Base-by-base conservation (phyloP, 257 asterid genomes). In the Schizonepeta tenuifolia region DNA sequence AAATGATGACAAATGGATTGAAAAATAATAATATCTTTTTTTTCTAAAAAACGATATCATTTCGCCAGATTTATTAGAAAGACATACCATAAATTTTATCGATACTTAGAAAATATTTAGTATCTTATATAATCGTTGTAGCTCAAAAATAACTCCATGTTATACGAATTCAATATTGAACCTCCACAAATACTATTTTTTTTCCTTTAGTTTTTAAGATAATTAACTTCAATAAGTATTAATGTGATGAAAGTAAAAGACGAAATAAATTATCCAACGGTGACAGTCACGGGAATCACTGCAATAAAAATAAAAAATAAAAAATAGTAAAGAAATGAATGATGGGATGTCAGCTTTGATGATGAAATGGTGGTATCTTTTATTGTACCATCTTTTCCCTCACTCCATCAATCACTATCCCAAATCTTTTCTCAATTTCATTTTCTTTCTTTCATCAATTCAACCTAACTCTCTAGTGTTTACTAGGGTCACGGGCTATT, bases 271-370 rank as follows among this genome's bases (percentile, higher is more conserved):
- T 6, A 6, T 50, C 56, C 56, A 50, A 3, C 9, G 79, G 71
- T 72, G 28, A 55, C 38, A 47, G 81, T 83, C 92, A 89, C 92
- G 92, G 82, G 95, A 75, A 74, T 79, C 78, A 60, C 78, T 59
- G 79, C 77, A 28, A 40, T 36, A 7, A 50, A n/a, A 50, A 0
- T 49, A 49, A 14, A 47, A 47, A n/a, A n/a, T n/a, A n/a, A n/a
- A 24, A 62, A 72, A 61, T 17, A 62, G 68, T 40, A 79, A 70
- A 58, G 64, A 71, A 81, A 78, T 81, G 26, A 75, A 74, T 50
- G 62, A 20, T 22, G 26, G 53, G 44, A 28, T 46, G 50, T 43
- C 33, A 55, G 75, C 24, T 77, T 60, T 67, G 87, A 80, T 85
- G 87, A 83, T 78, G 86, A 78, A 77, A 63, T 67, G 66, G 74